A percentile compares a stretch with the other conserved stretches of the same genome.
phyloP scores from a whole-genome alignment of 345 rosid genomes.

The Capsella bursapastoris region DNA sequence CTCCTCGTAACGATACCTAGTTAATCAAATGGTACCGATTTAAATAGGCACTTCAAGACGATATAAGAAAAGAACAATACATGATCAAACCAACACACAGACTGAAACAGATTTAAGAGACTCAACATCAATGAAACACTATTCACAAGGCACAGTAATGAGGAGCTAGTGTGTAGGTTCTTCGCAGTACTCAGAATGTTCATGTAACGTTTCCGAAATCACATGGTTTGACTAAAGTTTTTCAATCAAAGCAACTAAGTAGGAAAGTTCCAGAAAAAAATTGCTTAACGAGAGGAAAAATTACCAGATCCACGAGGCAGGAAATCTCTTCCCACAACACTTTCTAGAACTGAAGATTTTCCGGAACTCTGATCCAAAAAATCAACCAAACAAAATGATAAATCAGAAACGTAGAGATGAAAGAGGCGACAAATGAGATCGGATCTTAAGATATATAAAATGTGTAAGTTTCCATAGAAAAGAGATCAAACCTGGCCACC shows the following conservation, averaged over 20 bases:
- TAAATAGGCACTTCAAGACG: constrained; percentile 4
- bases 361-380: constrained; percentile 77
- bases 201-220: background rate
- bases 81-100: constrained; percentile 15
- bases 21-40: constrained; percentile 11
- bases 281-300: constrained; percentile 21
- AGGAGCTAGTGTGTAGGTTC: constrained; percentile 3
- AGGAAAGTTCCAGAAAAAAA: constrained; percentile 1
- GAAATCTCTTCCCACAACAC: constrained; percentile 96
- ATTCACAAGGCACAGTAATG: constrained; percentile 5
- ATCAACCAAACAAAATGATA: background rate
- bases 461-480: constrained; percentile 8
- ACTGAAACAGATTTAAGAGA: background rate
- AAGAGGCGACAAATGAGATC: constrained; percentile 22
- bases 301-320: constrained; percentile 99
- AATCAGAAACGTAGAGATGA: constrained; percentile 14
- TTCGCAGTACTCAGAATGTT: constrained; percentile 1
- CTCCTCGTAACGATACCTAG: constrained; percentile 96
- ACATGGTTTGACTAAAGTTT: background rate
- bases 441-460: constrained; percentile 11
- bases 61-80: constrained; percentile 3
- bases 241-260: background rate
- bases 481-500: constrained; percentile 84
- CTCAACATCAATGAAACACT: background rate
- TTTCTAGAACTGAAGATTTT: constrained; percentile 95